Percentiles rank a stretch among this genome's conserved stretches.
phyloP scores from a whole-genome alignment of 345 rosid genomes.

The Euphorbia pulcherrima region DNA sequence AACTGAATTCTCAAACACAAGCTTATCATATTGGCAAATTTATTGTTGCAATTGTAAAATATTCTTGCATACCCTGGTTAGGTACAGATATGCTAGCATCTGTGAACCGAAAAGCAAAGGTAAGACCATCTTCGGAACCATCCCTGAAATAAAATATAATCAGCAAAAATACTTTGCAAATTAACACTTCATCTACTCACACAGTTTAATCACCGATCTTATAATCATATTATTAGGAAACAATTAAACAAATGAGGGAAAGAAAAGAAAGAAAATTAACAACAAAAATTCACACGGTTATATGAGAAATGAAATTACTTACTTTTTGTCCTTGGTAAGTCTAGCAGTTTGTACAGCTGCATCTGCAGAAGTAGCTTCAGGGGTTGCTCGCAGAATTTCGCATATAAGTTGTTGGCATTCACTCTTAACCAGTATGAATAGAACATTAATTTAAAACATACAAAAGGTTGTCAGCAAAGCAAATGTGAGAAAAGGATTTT shows the following conservation, averaged over 20 bases:
- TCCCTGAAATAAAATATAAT: constrained; percentile 51
- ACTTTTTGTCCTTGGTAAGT: constrained; percentile 79
- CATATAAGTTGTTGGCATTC: constrained; percentile 99
- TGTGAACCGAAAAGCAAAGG: constrained; percentile 94
- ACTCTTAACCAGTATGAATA: constrained; percentile 48
- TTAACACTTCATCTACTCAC: not conserved
- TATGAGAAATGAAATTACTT: constrained; percentile 16
- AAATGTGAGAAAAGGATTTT: not conserved
- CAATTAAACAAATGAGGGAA: not conserved
- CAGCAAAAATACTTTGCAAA: constrained; percentile 15
- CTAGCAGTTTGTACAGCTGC: constrained; percentile 95
- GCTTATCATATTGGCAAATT: not conserved
- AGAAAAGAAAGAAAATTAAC: not conserved
- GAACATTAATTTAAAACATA: constrained; percentile 15
- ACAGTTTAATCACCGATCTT: not conserved
- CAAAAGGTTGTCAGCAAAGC: not conserved
- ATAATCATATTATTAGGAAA: not conserved
- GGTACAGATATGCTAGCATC: constrained; percentile 72
- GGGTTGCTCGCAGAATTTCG: constrained; percentile 97
- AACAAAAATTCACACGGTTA: not conserved
- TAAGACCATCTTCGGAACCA: constrained; percentile 83
- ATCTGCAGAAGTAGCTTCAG: constrained; percentile 97
- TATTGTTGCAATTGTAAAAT: constrained; percentile 9
- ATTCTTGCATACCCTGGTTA: constrained; percentile 72
- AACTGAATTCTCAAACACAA: no score